These are phyloP conservation scores for Medicago arabica DNA, from an alignment of 306 rosid genomes.

Conservation along the genomic window DNA sequence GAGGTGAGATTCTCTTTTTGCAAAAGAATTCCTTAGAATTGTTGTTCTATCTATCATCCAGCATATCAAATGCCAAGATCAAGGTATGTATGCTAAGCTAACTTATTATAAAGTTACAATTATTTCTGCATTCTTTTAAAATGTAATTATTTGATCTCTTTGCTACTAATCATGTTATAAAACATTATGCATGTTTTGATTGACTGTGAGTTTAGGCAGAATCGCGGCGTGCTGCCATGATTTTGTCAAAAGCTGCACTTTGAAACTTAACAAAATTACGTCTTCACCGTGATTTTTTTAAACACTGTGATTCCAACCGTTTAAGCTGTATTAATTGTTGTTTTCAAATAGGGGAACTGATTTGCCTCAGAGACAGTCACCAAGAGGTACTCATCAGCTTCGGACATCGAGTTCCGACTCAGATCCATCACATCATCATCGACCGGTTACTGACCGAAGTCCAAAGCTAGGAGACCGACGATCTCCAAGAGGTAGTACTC, in stretches of 20 bases:
- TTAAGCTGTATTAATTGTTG: neutral
- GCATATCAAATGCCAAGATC: constrained; percentile 78
- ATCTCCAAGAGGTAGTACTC: constrained; percentile 74
- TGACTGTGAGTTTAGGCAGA: neutral
- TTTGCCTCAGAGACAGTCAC: constrained; percentile 77
- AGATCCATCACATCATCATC: constrained; percentile 69
- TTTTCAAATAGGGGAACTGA: constrained; percentile 69
- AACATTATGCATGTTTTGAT: neutral
- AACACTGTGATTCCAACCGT: neutral
- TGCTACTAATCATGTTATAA: neutral
- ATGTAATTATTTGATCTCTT: neutral
- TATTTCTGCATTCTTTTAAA: neutral
- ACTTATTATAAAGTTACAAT: neutral
- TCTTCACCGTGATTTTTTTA: neutral
- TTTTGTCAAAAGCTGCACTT: neutral
- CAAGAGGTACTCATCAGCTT: constrained; percentile 69
- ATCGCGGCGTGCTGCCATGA: neutral
- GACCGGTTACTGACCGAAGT: constrained; percentile 72
- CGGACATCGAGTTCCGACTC: constrained; percentile 79
- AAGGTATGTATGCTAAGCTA: constrained; percentile 55
- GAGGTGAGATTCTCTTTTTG: constrained; percentile 37
- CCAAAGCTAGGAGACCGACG: constrained; percentile 81
- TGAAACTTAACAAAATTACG: too few relatives aligned
- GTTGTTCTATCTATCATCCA: constrained; percentile 43
- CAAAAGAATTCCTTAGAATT: constrained; percentile 30